Percentiles rank a stretch among this genome's conserved stretches.
These are phyloP conservation scores for Xylariaceae sp. DNA, from an alignment of 2,329 filamentous ascomycete genomes.

Conservation along the genomic window DNA sequence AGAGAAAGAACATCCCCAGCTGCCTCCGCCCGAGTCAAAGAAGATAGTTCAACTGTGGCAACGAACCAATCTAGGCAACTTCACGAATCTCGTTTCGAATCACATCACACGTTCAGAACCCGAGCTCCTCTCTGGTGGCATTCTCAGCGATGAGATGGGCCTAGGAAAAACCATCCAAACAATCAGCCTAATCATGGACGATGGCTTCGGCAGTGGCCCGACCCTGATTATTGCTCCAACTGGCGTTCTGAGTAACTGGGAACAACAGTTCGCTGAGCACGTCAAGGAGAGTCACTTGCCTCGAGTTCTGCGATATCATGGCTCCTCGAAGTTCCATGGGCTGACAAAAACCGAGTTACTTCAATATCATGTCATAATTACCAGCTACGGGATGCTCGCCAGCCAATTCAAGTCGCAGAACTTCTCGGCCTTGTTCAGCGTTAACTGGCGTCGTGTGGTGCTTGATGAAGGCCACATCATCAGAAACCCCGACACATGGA, in stretches of 20 bases:
- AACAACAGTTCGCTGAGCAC: constrained; percentile 69
- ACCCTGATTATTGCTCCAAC: constrained; percentile 80
- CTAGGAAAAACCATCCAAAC: constrained; percentile 84
- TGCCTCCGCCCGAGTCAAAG: constrained; percentile 54
- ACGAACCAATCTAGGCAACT: constrained; percentile 42
- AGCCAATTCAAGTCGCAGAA: constrained; percentile 55
- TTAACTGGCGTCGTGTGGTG: constrained; percentile 73
- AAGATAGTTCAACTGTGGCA: constrained; percentile 77
- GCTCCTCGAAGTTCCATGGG: constrained; percentile 30
- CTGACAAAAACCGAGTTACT: constrained; percentile 44
- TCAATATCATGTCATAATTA: constrained; percentile 71
- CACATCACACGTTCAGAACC: constrained; percentile 57
- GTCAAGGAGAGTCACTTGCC: constrained; percentile 58
- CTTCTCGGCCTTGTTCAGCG: constrained; percentile 37
- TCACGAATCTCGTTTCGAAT: constrained; percentile 66
- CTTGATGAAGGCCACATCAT: constrained; percentile 82
- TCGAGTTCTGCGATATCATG: constrained; percentile 70
- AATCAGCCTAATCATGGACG: constrained; percentile 67
- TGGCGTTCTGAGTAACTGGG: constrained; percentile 88
- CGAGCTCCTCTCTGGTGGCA: constrained; percentile 68
- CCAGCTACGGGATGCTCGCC: constrained; percentile 73
- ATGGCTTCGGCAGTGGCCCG: constrained; percentile 46
- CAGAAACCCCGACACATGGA: constrained; percentile 69
- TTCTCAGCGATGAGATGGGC: constrained; percentile 90
- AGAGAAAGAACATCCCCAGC: constrained; percentile 64